phyloP scores from a whole-genome alignment of 805 yeast genomes.

The Lipomyces lipofer region DNA sequence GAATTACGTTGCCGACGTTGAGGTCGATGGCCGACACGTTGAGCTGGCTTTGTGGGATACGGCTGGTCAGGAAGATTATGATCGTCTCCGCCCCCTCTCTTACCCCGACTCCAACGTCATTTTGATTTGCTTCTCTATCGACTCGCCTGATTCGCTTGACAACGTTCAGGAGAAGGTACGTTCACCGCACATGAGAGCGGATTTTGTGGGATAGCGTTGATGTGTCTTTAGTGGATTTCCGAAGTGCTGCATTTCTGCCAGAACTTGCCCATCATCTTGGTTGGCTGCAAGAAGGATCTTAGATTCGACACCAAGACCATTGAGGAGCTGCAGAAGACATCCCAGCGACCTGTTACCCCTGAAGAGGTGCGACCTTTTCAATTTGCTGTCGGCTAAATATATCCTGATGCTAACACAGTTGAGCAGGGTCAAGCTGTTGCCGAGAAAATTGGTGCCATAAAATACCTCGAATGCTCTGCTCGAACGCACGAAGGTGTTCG shows the following conservation, averaged over 20 bases:
- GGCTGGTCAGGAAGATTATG: constrained; percentile 98
- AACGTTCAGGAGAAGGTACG: constrained; percentile 81
- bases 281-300: constrained; percentile 88
- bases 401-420: too few species aligned
- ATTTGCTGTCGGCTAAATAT: neutral
- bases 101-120: constrained; percentile 93
- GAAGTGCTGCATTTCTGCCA: constrained; percentile 93
- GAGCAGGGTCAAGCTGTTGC: constrained; percentile 75
- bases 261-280: constrained; percentile 88
- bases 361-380: constrained; percentile 49
- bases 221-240: constrained; percentile 65
- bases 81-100: constrained; percentile 84
- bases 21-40: constrained; percentile 84
- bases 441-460: constrained; percentile 81
- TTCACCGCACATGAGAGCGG: neutral
- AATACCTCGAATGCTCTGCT: constrained; percentile 90
- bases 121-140: constrained; percentile 86
- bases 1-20: constrained; percentile 96
- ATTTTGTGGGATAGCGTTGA: neutral
- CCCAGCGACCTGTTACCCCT: constrained; percentile 76
- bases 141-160: constrained; percentile 87
- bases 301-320: constrained; percentile 79
- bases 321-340: constrained; percentile 69
- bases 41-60: constrained; percentile 97
- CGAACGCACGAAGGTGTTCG: constrained; percentile 88